Conservation (phyloP, 2,329 filamentous ascomycete genomes). For the Exophiala phaeomuriformis region DNA sequence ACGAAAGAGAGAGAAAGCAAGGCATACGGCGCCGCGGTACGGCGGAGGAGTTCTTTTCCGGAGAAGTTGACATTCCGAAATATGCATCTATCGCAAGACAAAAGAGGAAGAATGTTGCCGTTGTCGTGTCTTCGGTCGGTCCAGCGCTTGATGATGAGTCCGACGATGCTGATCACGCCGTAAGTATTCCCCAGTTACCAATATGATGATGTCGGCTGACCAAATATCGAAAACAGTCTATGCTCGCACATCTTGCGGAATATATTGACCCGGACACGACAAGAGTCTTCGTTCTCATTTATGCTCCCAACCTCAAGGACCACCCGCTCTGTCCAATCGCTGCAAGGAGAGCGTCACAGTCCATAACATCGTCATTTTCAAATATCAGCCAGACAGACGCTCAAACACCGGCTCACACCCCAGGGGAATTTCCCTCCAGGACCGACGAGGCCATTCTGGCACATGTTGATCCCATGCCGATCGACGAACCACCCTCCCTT, state of each 20-base stretch:
- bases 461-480: constrained; percentile 35
- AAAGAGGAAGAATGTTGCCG: constrained; percentile 69
- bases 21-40: constrained; percentile 28
- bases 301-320: constrained; percentile 72
- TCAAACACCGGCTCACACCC: constrained; percentile 58
- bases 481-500: constrained; percentile 45
- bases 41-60: constrained; percentile 29
- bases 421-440: constrained; percentile 44
- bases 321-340: constrained; percentile 43
- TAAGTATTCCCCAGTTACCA: constrained; percentile 43
- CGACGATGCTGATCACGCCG: constrained; percentile 68
- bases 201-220: constrained; percentile 1
- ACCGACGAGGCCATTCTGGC: constrained; percentile 49
- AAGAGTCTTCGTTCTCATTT: constrained; percentile 82
- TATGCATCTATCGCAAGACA: constrained; percentile 12
- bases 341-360: constrained; percentile 41
- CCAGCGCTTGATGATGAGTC: constrained; percentile 50
- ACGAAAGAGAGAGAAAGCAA: constrained; percentile 28
- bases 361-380: constrained; percentile 65
- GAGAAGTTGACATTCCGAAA: constrained; percentile 19
- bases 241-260: constrained; percentile 80
- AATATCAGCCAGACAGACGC: constrained; percentile 72
- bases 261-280: constrained; percentile 65
- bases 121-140: constrained; percentile 76
- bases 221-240: constrained; percentile 50